Conservation (phyloP, 352 stramenopile species). For the Pythium utonaiense region DNA sequence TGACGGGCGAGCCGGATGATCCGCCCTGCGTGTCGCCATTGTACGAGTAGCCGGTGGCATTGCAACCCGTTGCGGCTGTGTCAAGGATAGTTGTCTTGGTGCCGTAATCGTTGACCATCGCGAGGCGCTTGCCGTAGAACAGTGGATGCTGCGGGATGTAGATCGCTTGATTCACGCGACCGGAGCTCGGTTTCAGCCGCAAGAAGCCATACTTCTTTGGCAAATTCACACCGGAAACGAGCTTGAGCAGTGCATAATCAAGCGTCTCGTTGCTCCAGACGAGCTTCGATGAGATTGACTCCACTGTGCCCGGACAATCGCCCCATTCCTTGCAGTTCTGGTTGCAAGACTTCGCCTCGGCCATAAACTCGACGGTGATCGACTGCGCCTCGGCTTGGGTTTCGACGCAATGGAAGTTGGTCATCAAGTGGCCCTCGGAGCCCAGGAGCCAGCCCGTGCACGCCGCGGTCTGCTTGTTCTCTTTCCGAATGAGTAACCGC, state of each 20-base stretch:
- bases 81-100: slow-evolving; percentile 36
- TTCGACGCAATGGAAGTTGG: slow-evolving; percentile 72
- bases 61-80: slow-evolving; percentile 33
- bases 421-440: slow-evolving; percentile 56
- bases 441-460: slow-evolving; percentile 68
- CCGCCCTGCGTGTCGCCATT: slow-evolving; percentile 61
- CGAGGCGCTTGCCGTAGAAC: slow-evolving; percentile 46
- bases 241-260: slow-evolving; percentile 62
- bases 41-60: slow-evolving; percentile 43
- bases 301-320: slow-evolving; percentile 37
- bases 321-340: slow-evolving; percentile 34
- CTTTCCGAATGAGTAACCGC: slow-evolving; percentile 47
- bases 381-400: slow-evolving; percentile 30
- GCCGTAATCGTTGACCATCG: slow-evolving; percentile 44
- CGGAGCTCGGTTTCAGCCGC: slow-evolving; percentile 33
- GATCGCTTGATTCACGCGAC: slow-evolving; percentile 33
- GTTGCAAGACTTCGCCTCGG: slow-evolving; percentile 35
- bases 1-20: slow-evolving; percentile 57
- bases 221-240: slow-evolving; percentile 32
- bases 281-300: slow-evolving; percentile 41
- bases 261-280: slow-evolving; percentile 42
- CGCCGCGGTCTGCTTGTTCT: slow-evolving; percentile 21
- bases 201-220: slow-evolving; percentile 57
- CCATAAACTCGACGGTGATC: slow-evolving; percentile 65
- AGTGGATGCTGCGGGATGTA: slow-evolving; percentile 58